Conservation (phyloP, 345 rosid genomes). For the Dipteronia dyeriana region DNA sequence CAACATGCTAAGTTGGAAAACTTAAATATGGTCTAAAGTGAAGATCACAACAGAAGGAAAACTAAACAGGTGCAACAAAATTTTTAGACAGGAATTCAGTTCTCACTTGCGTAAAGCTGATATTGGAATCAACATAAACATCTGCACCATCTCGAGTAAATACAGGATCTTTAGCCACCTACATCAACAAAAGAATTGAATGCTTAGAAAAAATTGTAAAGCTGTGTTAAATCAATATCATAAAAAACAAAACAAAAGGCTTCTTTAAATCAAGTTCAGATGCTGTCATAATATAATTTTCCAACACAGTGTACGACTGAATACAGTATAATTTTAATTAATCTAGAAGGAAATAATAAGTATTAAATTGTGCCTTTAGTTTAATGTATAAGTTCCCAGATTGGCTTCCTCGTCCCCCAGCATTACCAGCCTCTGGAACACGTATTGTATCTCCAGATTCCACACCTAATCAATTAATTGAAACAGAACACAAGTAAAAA, state of each 20-base stretch:
- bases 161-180: conserved; percentile 79
- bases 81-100: conserved; percentile 13
- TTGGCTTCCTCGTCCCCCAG: conserved; percentile 54
- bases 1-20: not conserved
- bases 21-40: not conserved
- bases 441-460: conserved; percentile 80
- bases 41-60: conserved; percentile 4
- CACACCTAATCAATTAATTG: conserved; percentile 58
- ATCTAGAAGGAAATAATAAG: not conserved
- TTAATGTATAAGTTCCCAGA: conserved; percentile 75
- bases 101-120: conserved; percentile 91
- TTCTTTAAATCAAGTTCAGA: not conserved
- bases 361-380: conserved; percentile 56
- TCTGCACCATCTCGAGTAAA: conserved; percentile 92
- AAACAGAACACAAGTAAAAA: conserved; percentile 13
- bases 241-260: not conserved
- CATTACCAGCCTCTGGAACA: conserved; percentile 71
- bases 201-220: conserved; percentile 7
- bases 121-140: conserved; percentile 74
- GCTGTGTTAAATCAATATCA: not conserved
- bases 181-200: conserved; percentile 24
- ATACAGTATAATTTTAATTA: not conserved
- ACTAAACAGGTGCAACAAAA: conserved; percentile 11
- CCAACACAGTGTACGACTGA: not conserved
- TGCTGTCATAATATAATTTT: not conserved